A percentile compares a stretch with the other conserved stretches of the same genome.
Evolutionary conservation across 2,329 filamentous ascomycete species (phyloP).

Genomic region (Alternaria triticina): DNA sequence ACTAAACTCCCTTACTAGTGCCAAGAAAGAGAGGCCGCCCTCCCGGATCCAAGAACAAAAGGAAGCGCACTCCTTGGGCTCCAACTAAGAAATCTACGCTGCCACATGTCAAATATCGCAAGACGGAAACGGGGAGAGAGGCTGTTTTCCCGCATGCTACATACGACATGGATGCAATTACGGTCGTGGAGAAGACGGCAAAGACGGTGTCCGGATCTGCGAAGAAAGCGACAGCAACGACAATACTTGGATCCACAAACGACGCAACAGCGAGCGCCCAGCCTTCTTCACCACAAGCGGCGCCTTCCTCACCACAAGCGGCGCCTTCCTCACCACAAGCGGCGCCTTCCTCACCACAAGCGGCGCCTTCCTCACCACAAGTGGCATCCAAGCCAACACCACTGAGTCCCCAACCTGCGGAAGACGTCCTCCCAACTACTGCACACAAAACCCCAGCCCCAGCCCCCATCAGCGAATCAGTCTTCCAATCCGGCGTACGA

Average conservation of each 20-base stretch:
- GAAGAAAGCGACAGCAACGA: background rate
- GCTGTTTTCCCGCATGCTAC: background rate
- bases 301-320: background rate
- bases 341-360: background rate
- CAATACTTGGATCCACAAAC: background rate
- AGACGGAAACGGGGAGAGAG: background rate
- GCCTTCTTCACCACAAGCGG: background rate
- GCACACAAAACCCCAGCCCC: background rate
- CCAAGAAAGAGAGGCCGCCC: constrained; percentile 7
- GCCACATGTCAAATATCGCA: background rate
- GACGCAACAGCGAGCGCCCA: background rate
- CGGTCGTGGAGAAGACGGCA: background rate
- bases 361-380: background rate
- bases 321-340: background rate
- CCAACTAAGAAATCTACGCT: background rate
- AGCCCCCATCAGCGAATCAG: background rate
- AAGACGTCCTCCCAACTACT: background rate
- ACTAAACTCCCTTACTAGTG: constrained; percentile 8
- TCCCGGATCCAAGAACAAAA: constrained; percentile 5
- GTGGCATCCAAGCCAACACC: background rate
- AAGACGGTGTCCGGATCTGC: background rate
- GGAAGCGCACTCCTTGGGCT: background rate
- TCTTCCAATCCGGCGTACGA: constrained; percentile 12
- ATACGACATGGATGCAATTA: background rate
- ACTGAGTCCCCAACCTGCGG: background rate